These are phyloP conservation scores for Backusella sp. DNA, from an alignment of 192 early-diverging fungal species.

Conservation along the genomic window DNA sequence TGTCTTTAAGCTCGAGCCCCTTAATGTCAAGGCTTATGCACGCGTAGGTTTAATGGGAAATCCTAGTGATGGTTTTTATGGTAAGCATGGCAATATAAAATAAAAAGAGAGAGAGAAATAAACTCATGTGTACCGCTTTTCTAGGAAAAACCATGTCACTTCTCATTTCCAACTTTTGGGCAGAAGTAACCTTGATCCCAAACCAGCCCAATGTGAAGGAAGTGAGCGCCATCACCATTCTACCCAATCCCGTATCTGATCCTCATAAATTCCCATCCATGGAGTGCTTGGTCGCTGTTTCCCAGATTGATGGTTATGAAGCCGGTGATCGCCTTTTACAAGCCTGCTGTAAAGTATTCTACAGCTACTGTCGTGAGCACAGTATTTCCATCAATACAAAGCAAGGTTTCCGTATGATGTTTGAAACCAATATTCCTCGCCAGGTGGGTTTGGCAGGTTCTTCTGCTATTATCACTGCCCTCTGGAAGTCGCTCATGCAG, in stretches of 20 bases:
- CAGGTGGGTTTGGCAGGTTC: conserved; percentile 50
- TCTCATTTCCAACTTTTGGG: conserved; percentile 61
- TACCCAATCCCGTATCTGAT: conserved; percentile 36
- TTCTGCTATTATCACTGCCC: conserved; percentile 58
- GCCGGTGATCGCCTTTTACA: conserved; percentile 47
- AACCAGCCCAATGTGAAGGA: conserved; percentile 33
- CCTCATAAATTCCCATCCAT: conserved; percentile 38
- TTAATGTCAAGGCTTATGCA: conserved; percentile 44
- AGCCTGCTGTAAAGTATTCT: conserved; percentile 57
- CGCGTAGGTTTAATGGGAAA: conserved; percentile 66
- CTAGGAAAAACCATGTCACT: conserved; percentile 56
- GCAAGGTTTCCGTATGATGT: conserved; percentile 50
- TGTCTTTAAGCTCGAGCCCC: conserved; percentile 12
- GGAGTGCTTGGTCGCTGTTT: conserved; percentile 24
- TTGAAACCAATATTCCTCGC: conserved; percentile 64
- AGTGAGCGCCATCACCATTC: conserved; percentile 43
- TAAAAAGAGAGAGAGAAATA: neutral
- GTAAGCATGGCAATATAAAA: conserved; percentile 12
- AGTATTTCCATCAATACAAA: conserved; percentile 30
- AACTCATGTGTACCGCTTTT: neutral
- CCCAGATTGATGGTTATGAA: conserved; percentile 52
- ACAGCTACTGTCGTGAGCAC: conserved; percentile 32
- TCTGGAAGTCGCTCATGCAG: conserved; percentile 46
- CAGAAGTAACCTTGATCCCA: conserved; percentile 48
- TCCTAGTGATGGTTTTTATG: conserved; percentile 64